A percentile compares a stretch with the other conserved stretches of the same genome.
Conservation (phyloP, 257 asterid species). For the Solanum pinnatisectum region DNA sequence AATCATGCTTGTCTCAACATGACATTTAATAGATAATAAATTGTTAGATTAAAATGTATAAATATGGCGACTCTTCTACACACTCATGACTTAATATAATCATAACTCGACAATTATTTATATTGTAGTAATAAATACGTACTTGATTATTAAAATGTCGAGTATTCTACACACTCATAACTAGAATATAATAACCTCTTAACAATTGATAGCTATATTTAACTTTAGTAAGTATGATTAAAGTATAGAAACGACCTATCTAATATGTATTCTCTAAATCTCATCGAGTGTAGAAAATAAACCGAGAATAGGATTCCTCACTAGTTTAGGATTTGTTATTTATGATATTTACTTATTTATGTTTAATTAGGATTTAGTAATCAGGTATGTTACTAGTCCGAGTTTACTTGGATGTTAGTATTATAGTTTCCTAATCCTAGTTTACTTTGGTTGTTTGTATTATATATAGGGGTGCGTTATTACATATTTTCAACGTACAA, state of each 20-base stretch:
- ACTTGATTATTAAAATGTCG: not conserved
- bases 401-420: too few species aligned
- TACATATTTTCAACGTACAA: too few species aligned
- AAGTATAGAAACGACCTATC: not conserved
- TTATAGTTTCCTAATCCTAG: too few species aligned
- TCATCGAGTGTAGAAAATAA: not conserved
- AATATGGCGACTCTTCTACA: not conserved
- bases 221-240: not conserved
- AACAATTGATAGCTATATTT: not conserved
- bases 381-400: not conserved
- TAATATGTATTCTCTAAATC: not conserved
- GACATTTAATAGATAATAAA: not conserved
- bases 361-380: not conserved
- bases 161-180: not conserved
- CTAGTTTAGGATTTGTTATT: not conserved
- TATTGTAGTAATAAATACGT: not conserved
- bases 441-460: not conserved
- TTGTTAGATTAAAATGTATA: not conserved
- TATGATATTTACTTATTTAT: too few species aligned
- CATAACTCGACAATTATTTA: not conserved
- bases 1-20: not conserved
- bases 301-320: not conserved
- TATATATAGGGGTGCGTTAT: not conserved
- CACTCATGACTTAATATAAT: not conserved
- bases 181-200: not conserved